These are phyloP conservation scores for Crithidia brevicula DNA, from an alignment of 208 protist genomes.

Conservation along the genomic window DNA sequence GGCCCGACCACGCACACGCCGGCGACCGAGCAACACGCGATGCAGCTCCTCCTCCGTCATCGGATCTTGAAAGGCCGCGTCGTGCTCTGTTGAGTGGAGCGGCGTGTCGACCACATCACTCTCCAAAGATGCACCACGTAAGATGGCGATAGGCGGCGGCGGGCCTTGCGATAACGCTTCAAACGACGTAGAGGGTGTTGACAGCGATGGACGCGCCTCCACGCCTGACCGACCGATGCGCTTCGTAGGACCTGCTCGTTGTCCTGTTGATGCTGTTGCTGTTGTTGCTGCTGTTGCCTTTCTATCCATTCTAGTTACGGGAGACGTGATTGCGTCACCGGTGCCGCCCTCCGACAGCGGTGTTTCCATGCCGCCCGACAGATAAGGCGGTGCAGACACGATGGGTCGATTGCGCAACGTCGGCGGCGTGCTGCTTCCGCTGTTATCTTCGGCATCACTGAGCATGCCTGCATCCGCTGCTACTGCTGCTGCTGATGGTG, in stretches of 20 bases:
- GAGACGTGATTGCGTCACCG: too few species aligned
- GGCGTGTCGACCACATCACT: not conserved
- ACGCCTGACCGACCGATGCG: too few species aligned
- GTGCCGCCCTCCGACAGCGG: slow-evolving; percentile 2
- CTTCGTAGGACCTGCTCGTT: too few species aligned
- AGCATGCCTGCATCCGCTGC: not conserved
- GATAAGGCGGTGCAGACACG: slow-evolving; percentile 17
- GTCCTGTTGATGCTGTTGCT: not conserved
- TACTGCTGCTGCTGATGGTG: not conserved
- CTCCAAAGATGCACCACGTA: not conserved
- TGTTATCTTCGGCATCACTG: slow-evolving; percentile 4
- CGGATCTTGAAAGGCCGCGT: not conserved
- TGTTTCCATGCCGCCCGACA: not conserved
- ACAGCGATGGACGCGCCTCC: too few species aligned
- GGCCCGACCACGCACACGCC: not conserved
- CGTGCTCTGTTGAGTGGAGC: not conserved
- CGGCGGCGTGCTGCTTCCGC: slow-evolving; percentile 7
- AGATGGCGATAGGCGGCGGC: not conserved
- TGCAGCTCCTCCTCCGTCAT: not conserved
- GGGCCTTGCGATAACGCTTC: not conserved
- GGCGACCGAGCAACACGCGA: not conserved
- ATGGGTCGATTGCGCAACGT: slow-evolving; percentile 6
- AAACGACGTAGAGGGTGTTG: not conserved
- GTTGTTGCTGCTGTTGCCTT: slow-evolving; percentile 2
- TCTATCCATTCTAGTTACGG: too few species aligned